Base-by-base conservation (phyloP, 2,329 filamentous ascomycete species). In the Coniosporium tulheliwenetii region DNA sequence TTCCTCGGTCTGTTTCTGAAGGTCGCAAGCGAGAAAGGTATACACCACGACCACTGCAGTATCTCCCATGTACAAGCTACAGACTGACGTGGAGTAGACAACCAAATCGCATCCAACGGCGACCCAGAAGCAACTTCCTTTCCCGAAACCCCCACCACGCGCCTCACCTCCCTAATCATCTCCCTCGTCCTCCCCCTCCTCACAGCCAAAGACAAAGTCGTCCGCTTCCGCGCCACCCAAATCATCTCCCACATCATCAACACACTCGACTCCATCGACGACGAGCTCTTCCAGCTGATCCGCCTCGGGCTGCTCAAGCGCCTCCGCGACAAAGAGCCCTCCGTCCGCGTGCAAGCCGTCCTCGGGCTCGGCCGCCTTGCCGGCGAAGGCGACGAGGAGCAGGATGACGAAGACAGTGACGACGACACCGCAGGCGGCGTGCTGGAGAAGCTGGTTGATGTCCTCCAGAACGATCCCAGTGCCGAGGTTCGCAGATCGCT, bases 381-480 rank as follows among this genome's bases (percentile, higher is more conserved):
- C 12, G 70, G 69, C 5, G 74, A 80, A 4, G 81, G 83, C 41
- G 81, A 77, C 9, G 56, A 61, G 5, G 52, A 62, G 8, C 75
- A 79, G 9, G 81, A 85, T 37, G 78, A 79, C 32, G 81, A 77
- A 43, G 76, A 81, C 42, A 78, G 79, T 39, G 78, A 82, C 30
- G 67, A 71, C 19, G 70, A 71, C 15, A 68, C 71, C 9, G 71
- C 73, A 9, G 76, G 73, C 8, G 81, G 83, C 8, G 69, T 95
- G 33, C 65, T 94, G 16, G 78, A 83, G 44, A 93, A 86, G 59
- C 73, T 96, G 4, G 67, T 95, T 8, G 82, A 93, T 50, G 80
- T 93, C 29, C 71, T 96, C 49, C 86, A 93, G 56, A 91, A 96
- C 50, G 91, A 98, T 52, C 83, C 89, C 0, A 93, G 85, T 50